Percentiles rank a stretch among this genome's conserved stretches.
Evolutionary conservation across 1,284 basidiomycete species (phyloP).

Genomic region (Coniferiporia sulphurascens): DNA sequence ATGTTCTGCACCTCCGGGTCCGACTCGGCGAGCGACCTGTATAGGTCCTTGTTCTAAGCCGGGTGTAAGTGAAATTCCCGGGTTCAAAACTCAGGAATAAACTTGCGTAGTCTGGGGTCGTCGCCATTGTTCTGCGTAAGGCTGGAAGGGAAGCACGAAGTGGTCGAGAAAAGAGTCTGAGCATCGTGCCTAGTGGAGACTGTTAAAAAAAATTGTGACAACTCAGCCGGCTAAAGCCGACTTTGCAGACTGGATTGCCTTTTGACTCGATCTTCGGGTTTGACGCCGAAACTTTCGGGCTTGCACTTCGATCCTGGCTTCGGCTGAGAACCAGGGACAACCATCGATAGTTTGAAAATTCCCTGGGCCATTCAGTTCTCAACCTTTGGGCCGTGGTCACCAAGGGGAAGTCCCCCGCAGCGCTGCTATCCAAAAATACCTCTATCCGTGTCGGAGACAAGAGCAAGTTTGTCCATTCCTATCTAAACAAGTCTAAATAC

Average conservation of each 20-base stretch:
- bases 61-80: not conserved
- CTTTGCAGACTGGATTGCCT: not conserved
- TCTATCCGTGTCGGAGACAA: no score
- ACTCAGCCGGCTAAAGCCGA: not conserved
- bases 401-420: no score
- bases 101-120: slow-evolving; percentile 59
- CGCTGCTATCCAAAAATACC: no score
- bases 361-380: no score
- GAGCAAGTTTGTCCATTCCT: no score
- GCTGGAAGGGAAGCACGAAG: slow-evolving; percentile 26
- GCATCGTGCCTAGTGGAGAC: slow-evolving; percentile 21
- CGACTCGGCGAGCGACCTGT: slow-evolving; percentile 81
- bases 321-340: no score
- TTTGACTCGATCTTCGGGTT: not conserved
- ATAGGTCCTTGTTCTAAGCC: slow-evolving; percentile 84
- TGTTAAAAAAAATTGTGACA: not conserved
- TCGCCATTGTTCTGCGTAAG: slow-evolving; percentile 48
- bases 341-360: no score
- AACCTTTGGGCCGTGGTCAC: no score
- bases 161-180: slow-evolving; percentile 25
- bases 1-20: slow-evolving; percentile 96
- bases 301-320: no score
- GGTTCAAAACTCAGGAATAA: not conserved
- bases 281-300: no score
- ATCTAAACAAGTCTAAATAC: no score